phyloP scores from a whole-genome alignment of 139 green algal genomes.

The Closterium sp. region DNA sequence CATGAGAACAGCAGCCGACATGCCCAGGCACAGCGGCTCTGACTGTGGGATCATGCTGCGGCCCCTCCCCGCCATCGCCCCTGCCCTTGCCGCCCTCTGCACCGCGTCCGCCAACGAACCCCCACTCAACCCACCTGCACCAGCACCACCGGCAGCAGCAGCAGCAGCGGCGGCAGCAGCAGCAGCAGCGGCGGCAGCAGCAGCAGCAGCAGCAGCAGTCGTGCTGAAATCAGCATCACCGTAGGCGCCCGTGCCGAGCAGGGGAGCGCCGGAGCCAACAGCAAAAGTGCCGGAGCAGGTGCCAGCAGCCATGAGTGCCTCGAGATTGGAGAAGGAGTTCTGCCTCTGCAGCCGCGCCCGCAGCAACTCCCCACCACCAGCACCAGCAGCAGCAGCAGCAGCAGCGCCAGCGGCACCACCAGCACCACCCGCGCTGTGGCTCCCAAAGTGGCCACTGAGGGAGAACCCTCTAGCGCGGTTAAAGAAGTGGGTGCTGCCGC shows the following conservation, averaged over 20 bases:
- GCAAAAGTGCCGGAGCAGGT: not conserved
- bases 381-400: not conserved
- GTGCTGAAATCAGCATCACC: too few relatives aligned
- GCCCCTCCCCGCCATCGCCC: not conserved
- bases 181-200: too few relatives aligned
- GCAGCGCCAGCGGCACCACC: not conserved
- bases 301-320: not conserved
- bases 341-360: not conserved
- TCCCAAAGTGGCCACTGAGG: not conserved
- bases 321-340: not conserved
- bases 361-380: not conserved
- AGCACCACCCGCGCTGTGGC: not conserved
- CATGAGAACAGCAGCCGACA: not conserved
- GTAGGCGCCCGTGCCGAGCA: not conserved
- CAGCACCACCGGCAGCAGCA: not conserved
- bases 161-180: not conserved
- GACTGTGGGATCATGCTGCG: not conserved
- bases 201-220: too few relatives aligned
- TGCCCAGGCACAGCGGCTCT: not conserved
- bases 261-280: not conserved
- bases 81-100: not conserved
- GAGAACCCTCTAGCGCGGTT: not conserved
- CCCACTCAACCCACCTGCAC: not conserved
- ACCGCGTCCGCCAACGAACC: not conserved
- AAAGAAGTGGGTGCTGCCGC: not conserved